These are phyloP conservation scores for Persicaria tinctoria DNA, from an alignment of 148 eudicot genomes.

Conservation along the genomic window DNA sequence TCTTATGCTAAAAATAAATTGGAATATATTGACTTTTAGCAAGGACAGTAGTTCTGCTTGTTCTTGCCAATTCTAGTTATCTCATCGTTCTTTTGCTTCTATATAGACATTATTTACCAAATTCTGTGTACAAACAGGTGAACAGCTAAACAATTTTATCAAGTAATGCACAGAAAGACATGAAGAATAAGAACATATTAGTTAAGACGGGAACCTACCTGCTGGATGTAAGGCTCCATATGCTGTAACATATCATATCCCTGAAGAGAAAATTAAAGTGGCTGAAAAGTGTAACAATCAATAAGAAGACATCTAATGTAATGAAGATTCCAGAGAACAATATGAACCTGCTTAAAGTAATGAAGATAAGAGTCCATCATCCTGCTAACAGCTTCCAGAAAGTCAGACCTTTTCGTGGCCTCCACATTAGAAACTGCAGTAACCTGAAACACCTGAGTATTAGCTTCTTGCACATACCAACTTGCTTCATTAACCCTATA, in stretches of 20 bases:
- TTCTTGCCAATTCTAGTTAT: neutral
- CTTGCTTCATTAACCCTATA: neutral
- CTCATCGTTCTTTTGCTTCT: neutral
- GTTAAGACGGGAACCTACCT: slow-evolving; percentile 33
- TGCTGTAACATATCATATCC: slow-evolving; percentile 84
- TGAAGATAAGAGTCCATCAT: slow-evolving; percentile 90
- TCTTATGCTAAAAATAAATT: neutral
- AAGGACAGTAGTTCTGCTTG: neutral
- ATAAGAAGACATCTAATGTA: neutral
- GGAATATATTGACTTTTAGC: neutral
- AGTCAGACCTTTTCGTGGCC: slow-evolving; percentile 81
- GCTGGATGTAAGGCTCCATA: slow-evolving; percentile 83
- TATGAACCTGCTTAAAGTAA: slow-evolving; percentile 66
- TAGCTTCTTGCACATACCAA: neutral
- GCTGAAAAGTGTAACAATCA: neutral
- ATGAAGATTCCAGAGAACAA: neutral
- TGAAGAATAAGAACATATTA: neutral
- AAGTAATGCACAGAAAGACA: neutral
- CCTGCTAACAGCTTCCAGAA: slow-evolving; percentile 76
- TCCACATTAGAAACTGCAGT: slow-evolving; percentile 69
- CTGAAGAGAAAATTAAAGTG: slow-evolving; percentile 30
- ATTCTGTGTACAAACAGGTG: neutral
- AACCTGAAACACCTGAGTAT: slow-evolving; percentile 34
- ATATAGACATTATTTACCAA: neutral
- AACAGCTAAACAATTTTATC: neutral